phyloP scores from a whole-genome alignment of 73 alveolate species.

The Urostyla sp. region DNA sequence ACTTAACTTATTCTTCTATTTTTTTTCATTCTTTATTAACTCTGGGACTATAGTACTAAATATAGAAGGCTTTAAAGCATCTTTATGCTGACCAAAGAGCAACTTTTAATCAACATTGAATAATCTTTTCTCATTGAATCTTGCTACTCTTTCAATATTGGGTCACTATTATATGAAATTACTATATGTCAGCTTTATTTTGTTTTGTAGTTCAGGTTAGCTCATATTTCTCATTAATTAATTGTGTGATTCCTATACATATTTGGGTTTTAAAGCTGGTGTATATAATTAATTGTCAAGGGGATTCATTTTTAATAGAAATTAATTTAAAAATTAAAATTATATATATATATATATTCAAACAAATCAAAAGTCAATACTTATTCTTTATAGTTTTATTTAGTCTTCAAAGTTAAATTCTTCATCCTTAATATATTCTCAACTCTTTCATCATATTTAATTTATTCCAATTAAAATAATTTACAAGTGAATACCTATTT shows the following conservation, averaged over 20 bases:
- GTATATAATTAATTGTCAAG: constrained; percentile 31
- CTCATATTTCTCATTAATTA: not conserved
- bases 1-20: not conserved
- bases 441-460: too few relatives aligned
- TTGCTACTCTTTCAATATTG: constrained; percentile 28
- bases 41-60: constrained; percentile 26
- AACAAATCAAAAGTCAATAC: too few relatives aligned
- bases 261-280: constrained; percentile 29
- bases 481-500: too few relatives aligned
- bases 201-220: constrained; percentile 12
- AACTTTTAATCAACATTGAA: constrained; percentile 20
- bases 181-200: constrained; percentile 13
- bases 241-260: not conserved
- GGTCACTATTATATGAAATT: constrained; percentile 39
- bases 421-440: too few relatives aligned
- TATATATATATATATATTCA: too few relatives aligned
- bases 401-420: too few relatives aligned
- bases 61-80: constrained; percentile 12
- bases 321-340: too few relatives aligned
- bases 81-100: constrained; percentile 37
- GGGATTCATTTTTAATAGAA: too few relatives aligned
- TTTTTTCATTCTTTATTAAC: not conserved
- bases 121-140: not conserved
- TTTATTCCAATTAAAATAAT: too few relatives aligned
- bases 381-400: too few relatives aligned